These are phyloP conservation scores for Starmerella kuoi DNA, from an alignment of 805 yeast genomes.

Conservation along the genomic window DNA sequence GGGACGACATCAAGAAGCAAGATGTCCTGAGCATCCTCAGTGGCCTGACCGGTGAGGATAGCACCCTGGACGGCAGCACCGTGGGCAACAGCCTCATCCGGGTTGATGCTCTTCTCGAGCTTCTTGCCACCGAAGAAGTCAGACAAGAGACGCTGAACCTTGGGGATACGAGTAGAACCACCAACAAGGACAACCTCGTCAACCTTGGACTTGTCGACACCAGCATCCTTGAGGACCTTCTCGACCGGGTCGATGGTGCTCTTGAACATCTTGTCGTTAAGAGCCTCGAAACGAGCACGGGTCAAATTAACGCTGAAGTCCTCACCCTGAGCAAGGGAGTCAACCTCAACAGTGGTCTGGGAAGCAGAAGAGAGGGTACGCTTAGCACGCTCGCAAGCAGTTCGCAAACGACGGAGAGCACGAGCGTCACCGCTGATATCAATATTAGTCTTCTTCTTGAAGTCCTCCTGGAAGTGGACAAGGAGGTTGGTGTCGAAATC, in stretches of 20 bases:
- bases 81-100: constrained; percentile 98
- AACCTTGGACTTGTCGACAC: constrained; percentile 68
- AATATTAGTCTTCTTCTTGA: constrained; percentile 87
- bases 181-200: constrained; percentile 95
- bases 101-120: constrained; percentile 93
- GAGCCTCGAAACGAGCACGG: constrained; percentile 96
- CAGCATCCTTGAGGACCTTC: constrained; percentile 86
- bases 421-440: constrained; percentile 86
- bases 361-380: constrained; percentile 94
- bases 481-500: constrained; percentile 95
- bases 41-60: constrained; percentile 84
- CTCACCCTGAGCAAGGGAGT: constrained; percentile 88
- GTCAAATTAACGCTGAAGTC: constrained; percentile 88
- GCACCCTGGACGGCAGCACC: constrained; percentile 99
- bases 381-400: constrained; percentile 99
- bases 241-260: constrained; percentile 89
- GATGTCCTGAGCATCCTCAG: constrained; percentile 87
- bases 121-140: constrained; percentile 96
- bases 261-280: constrained; percentile 86
- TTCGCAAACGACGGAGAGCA: constrained; percentile 95
- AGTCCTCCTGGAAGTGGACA: constrained; percentile 83
- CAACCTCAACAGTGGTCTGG: constrained; percentile 92
- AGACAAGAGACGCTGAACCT: constrained; percentile 85
- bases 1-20: constrained; percentile 95
- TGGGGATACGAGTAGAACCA: constrained; percentile 99